A percentile compares a stretch with the other conserved stretches of the same genome.
Evolutionary conservation across 345 rosid species (phyloP).

Genomic region (Hibiscus trionum): DNA sequence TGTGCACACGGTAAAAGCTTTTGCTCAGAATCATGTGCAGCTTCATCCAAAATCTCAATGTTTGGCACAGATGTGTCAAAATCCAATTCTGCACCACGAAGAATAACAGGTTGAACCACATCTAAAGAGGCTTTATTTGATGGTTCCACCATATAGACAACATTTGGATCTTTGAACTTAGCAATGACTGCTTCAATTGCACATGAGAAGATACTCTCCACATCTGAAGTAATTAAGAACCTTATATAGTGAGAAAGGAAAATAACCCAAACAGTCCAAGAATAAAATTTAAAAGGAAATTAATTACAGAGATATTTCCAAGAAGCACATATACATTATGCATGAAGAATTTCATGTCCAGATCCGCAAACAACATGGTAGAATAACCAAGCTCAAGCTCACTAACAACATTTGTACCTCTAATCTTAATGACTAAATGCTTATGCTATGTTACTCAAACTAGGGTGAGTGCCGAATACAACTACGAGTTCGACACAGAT

Average conservation of each 20-base stretch:
- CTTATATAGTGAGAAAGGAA: not conserved
- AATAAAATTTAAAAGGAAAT: not conserved
- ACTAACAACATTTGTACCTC: not conserved
- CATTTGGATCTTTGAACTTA: conserved; percentile 55
- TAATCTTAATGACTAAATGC: not conserved
- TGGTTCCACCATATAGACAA: conserved; percentile 45
- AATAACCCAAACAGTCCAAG: not conserved
- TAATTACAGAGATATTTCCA: not conserved
- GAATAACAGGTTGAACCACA: conserved; percentile 35
- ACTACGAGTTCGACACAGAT: no score
- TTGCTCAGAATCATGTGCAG: conserved; percentile 27
- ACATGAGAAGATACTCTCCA: conserved; percentile 33
- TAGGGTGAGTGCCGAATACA: not conserved
- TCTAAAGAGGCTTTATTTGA: conserved; percentile 34
- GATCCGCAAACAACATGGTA: not conserved
- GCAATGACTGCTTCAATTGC: conserved; percentile 44
- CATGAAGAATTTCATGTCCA: not conserved
- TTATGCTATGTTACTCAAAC: not conserved
- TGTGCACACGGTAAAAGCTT: conserved; percentile 44
- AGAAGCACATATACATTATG: not conserved
- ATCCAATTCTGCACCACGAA: conserved; percentile 50
- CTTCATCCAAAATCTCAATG: conserved; percentile 37
- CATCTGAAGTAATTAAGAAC: conserved; percentile 31
- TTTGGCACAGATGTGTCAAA: conserved; percentile 35
- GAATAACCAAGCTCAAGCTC: not conserved